phyloP scores from a whole-genome alignment of 2,329 filamentous ascomycete genomes.

The Hymenoscyphus occultus region DNA sequence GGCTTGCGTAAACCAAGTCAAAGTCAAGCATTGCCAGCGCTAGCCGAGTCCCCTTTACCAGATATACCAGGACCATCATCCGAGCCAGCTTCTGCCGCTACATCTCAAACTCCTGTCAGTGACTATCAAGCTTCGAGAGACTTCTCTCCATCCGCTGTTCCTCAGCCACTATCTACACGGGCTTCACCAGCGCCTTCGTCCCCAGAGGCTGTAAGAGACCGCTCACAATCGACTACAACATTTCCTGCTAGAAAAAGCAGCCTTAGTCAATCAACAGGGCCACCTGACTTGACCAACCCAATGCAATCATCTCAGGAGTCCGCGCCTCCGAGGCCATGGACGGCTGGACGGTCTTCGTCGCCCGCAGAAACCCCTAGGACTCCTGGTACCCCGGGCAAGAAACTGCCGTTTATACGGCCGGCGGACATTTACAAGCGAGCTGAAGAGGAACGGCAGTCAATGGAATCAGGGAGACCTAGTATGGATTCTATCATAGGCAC shows the following conservation, averaged over 20 bases:
- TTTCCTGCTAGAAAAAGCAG: slow-evolving; percentile 64
- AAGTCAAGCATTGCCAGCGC: slow-evolving; percentile 16
- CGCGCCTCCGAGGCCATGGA: slow-evolving; percentile 33
- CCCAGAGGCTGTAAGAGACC: slow-evolving; percentile 30
- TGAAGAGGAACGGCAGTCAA: slow-evolving; percentile 60
- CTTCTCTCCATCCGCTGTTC: slow-evolving; percentile 51
- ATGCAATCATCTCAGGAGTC: slow-evolving; percentile 16
- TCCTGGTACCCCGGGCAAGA: slow-evolving; percentile 43
- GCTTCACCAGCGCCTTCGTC: slow-evolving; percentile 41
- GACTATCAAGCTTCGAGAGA: slow-evolving; percentile 44
- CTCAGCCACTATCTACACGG: slow-evolving; percentile 47
- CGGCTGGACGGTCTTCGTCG: slow-evolving; percentile 37
- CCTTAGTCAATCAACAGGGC: slow-evolving; percentile 47
- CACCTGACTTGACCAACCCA: slow-evolving; percentile 12
- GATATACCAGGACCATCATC: slow-evolving; percentile 7
- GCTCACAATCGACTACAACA: slow-evolving; percentile 38
- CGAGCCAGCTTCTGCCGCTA: slow-evolving; percentile 24
- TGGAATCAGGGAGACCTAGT: slow-evolving; percentile 56
- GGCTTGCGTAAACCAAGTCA: slow-evolving; percentile 25
- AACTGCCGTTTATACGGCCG: slow-evolving; percentile 65
- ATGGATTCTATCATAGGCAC: slow-evolving; percentile 47
- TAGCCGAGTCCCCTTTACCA: slow-evolving; percentile 23
- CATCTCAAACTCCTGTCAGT: slow-evolving; percentile 25
- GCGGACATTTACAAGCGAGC: slow-evolving; percentile 74
- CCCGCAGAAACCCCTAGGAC: slow-evolving; percentile 38